Evolutionary conservation across 768 basidiomycete genomes (phyloP).

Genomic region (Pleurotus tuoliensis): DNA sequence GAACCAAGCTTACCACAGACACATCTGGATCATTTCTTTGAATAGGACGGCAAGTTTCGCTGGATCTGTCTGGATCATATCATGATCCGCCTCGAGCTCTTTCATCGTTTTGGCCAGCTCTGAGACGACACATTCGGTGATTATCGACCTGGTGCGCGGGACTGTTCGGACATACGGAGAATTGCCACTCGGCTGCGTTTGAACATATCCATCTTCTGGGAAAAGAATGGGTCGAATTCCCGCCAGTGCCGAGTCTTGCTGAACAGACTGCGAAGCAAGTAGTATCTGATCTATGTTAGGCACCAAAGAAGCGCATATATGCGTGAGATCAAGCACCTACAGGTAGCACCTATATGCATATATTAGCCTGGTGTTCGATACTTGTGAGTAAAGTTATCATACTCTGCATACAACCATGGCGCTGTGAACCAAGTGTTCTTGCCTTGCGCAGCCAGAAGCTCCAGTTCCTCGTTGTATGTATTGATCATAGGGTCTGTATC

Average conservation of each 20-base stretch:
- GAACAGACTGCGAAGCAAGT: constrained; percentile 73
- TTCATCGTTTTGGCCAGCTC: constrained; percentile 74
- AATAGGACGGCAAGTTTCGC: constrained; percentile 63
- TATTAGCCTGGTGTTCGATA: not conserved
- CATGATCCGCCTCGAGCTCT: constrained; percentile 53
- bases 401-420: constrained; percentile 98
- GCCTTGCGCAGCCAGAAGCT: constrained; percentile 36
- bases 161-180: constrained; percentile 49
- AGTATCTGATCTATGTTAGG: constrained; percentile 54
- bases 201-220: constrained; percentile 80
- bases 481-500: constrained; percentile 72
- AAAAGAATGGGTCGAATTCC: constrained; percentile 72
- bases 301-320: not conserved
- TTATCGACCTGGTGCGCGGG: not conserved
- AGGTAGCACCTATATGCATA: constrained; percentile 58
- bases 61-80: constrained; percentile 38
- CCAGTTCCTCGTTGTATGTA: constrained; percentile 76
- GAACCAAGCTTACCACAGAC: constrained; percentile 57
- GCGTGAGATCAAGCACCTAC: constrained; percentile 34
- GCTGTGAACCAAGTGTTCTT: constrained; percentile 85
- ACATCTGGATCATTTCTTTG: constrained; percentile 86
- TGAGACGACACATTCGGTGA: constrained; percentile 21
- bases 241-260: constrained; percentile 66
- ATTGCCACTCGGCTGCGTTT: constrained; percentile 74
- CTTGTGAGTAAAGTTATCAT: constrained; percentile 20